A percentile compares a stretch with the other conserved stretches of the same genome.
Evolutionary conservation across 352 stramenopile genomes (phyloP).

Genomic region (Globisporangium barbulae): DNA sequence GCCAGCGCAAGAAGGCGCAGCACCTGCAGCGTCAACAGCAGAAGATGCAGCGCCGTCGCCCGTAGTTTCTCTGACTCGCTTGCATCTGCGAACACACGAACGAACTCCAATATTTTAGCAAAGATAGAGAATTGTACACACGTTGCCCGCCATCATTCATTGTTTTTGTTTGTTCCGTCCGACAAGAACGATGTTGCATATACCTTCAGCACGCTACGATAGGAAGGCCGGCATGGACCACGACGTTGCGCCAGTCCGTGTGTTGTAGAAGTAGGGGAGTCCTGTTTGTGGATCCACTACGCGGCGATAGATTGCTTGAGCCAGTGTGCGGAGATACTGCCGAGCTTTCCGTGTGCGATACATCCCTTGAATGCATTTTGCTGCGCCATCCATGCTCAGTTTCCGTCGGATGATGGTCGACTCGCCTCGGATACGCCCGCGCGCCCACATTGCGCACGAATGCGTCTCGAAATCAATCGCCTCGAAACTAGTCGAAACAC

Average conservation of each 20-base stretch:
- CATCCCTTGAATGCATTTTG: slow-evolving; percentile 48
- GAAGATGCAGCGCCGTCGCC: slow-evolving; percentile 42
- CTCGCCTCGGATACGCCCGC: slow-evolving; percentile 25
- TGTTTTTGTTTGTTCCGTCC: neutral
- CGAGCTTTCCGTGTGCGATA: slow-evolving; percentile 54
- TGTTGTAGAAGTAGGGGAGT: slow-evolving; percentile 54
- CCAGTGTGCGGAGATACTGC: slow-evolving; percentile 31
- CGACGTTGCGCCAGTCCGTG: slow-evolving; percentile 42
- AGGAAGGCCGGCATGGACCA: slow-evolving; percentile 54
- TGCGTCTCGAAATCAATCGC: slow-evolving; percentile 13
- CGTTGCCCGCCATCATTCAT: neutral
- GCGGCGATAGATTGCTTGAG: slow-evolving; percentile 35
- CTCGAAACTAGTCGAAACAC: slow-evolving; percentile 14
- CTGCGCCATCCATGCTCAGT: slow-evolving; percentile 29
- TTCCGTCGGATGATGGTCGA: slow-evolving; percentile 14
- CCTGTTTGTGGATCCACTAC: slow-evolving; percentile 45
- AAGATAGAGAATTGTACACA: neutral
- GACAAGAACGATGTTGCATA: neutral
- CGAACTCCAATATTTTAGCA: neutral
- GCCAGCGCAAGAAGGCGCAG: slow-evolving; percentile 73
- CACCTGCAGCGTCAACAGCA: slow-evolving; percentile 61
- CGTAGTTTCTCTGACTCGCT: slow-evolving; percentile 7
- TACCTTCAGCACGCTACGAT: neutral
- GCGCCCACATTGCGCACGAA: slow-evolving; percentile 24
- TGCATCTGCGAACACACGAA: neutral